Percentiles rank a stretch among this genome's conserved stretches.
phyloP scores from a whole-genome alignment of 1,139 yeast species.

The Yamadazyma blattariae region DNA sequence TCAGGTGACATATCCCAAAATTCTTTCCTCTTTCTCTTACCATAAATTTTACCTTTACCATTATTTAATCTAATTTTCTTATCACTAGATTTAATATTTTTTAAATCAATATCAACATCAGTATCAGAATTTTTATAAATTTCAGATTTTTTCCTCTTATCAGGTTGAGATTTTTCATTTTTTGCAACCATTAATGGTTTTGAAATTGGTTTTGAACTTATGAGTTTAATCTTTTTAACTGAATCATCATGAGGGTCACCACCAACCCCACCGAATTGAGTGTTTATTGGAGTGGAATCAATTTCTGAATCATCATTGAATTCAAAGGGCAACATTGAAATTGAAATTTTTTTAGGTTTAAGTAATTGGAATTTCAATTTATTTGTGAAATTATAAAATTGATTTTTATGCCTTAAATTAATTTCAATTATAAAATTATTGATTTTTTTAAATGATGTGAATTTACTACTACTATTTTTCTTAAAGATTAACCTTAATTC shows the following conservation, averaged over 20 bases:
- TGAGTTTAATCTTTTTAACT: too few species aligned
- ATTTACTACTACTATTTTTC: conserved; percentile 4
- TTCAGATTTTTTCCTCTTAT: background rate
- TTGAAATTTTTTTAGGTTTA: conserved; percentile 7
- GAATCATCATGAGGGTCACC: too few species aligned
- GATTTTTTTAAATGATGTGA: conserved; percentile 8
- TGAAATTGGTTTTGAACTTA: too few species aligned
- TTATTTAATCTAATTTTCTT: conserved; percentile 1
- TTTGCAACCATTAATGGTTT: background rate
- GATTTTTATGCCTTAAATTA: conserved; percentile 8
- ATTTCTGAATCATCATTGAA: background rate
- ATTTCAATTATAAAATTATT: conserved; percentile 6
- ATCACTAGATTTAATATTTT: background rate
- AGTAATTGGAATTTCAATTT: conserved; percentile 4
- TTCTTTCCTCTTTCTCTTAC: background rate
- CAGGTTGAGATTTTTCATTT: background rate
- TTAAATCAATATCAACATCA: background rate
- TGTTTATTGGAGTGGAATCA: too few species aligned
- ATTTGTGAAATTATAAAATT: conserved; percentile 10
- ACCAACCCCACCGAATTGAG: too few species aligned
- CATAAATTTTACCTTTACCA: background rate
- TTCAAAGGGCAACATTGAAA: conserved; percentile 1
- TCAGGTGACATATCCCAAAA: background rate
- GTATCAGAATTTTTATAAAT: background rate
- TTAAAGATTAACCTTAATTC: conserved; percentile 8